Conservation (phyloP, 306 rosid genomes). For the Leucaena leucocephala region DNA sequence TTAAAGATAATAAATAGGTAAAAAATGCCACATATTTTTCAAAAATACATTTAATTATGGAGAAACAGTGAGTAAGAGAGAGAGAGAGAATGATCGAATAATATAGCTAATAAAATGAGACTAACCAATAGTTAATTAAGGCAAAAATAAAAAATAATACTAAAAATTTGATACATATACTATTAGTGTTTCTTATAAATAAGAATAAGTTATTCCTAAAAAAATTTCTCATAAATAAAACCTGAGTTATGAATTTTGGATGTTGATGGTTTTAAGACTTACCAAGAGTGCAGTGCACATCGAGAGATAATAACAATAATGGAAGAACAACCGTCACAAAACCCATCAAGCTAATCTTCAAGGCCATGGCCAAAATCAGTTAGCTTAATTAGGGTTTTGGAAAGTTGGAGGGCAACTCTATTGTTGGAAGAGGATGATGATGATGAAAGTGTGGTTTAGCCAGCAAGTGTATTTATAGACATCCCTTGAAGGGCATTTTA, state of each 20-base stretch:
- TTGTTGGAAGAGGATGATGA: background rate
- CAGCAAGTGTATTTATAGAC: slow-evolving; percentile 33
- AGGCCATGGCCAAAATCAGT: slow-evolving; percentile 28
- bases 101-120: too few species aligned
- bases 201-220: too few species aligned
- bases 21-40: too few species aligned
- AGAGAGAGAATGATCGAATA: too few species aligned
- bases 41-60: too few species aligned
- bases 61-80: too few species aligned
- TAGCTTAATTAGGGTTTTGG: slow-evolving; percentile 1
- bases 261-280: slow-evolving; percentile 1
- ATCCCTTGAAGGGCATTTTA: background rate
- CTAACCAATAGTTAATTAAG: too few species aligned
- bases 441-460: slow-evolving; percentile 6
- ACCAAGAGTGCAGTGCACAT: slow-evolving; percentile 60
- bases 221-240: too few species aligned
- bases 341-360: slow-evolving; percentile 44
- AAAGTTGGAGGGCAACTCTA: background rate
- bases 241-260: background rate
- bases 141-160: too few species aligned
- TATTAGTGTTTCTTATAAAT: too few species aligned
- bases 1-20: too few species aligned
- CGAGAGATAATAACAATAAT: slow-evolving; percentile 28
- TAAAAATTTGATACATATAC: too few species aligned
- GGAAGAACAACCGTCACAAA: slow-evolving; percentile 44